Percentiles rank a stretch among this genome's conserved stretches.
Evolutionary conservation across 495 filamentous ascomycete species (phyloP).

Genomic region (Trichoderma virens): DNA sequence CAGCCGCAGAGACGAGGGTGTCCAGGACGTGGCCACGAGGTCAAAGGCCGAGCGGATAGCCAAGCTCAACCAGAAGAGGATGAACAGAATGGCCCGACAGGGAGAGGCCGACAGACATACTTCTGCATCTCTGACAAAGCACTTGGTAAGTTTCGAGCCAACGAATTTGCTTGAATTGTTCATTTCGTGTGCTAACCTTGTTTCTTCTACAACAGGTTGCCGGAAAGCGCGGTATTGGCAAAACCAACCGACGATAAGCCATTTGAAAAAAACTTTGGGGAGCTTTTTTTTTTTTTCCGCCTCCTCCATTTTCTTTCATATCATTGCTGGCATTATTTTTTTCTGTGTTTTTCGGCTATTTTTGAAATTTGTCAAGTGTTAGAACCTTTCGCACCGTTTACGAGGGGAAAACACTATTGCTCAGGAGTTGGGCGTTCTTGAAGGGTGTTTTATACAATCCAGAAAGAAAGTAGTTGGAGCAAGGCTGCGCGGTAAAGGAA

Average conservation of each 20-base stretch:
- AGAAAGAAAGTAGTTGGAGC: neutral
- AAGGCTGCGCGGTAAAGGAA: too few species aligned
- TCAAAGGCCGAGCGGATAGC: conserved; percentile 73
- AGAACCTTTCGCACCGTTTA: neutral
- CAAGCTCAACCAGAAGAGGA: conserved; percentile 92
- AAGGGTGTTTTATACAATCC: neutral
- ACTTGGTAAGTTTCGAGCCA: conserved; percentile 59
- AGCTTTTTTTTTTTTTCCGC: neutral
- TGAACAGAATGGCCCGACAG: conserved; percentile 94
- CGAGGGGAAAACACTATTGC: neutral
- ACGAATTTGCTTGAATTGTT: neutral
- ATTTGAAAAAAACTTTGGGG: too few species aligned
- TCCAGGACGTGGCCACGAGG: conserved; percentile 50
- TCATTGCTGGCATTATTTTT: neutral
- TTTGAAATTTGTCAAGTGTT: neutral
- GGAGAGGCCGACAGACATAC: conserved; percentile 95
- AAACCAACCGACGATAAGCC: conserved; percentile 41
- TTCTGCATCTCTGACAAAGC: conserved; percentile 72
- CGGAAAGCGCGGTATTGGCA: conserved; percentile 53
- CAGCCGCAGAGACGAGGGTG: conserved; percentile 80
- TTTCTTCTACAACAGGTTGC: conserved; percentile 31
- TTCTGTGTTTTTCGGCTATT: neutral
- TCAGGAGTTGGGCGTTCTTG: conserved; percentile 7
- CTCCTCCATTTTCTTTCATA: neutral
- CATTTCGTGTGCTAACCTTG: conserved; percentile 22